Base-by-base conservation (phyloP, 345 rosid species). In the Sapria himalayana region DNA sequence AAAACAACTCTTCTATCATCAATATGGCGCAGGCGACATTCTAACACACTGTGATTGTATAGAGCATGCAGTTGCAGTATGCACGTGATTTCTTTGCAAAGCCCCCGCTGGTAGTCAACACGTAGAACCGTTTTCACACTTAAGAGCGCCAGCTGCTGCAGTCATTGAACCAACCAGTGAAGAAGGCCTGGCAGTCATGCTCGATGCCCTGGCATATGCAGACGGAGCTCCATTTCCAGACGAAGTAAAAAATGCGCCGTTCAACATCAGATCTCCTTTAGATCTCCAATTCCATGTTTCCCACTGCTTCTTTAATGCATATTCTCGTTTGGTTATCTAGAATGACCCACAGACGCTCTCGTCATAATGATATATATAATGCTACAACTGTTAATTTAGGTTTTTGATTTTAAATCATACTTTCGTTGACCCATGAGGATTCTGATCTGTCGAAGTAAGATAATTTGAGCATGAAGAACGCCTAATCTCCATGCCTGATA, bases 291-390 rank as follows among this genome's bases (percentile, higher is more conserved):
- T 65, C 78, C 92, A 78, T 16, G 42, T 42, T 57, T 61, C 52
- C 85, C 86, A 80, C 34, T 80, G 71, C 8, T 71, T 61, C 29
- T 55, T 51, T 0, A 86, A 73, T 1, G 93, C 86, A 54, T 73
- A 75, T 43, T 80, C 93, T 11, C 73, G 75, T 42, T 80, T 80
- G 12, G 93, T 80, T 12, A 80, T 67, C 89, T 78, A n/a, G n/a
- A n/a, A n/a, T n/a, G n/a, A n/a, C n/a, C n/a, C n/a, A n/a, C n/a
- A n/a, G n/a, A n/a, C n/a, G n/a, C n/a, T n/a, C n/a, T n/a, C n/a
- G n/a, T n/a, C n/a, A n/a, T n/a, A n/a, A n/a, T n/a, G n/a, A n/a
- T n/a, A n/a, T n/a, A n/a, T n/a, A n/a, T n/a, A n/a, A n/a, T n/a
- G n/a, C n/a, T n/a, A n/a, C n/a, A n/a, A n/a, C n/a, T n/a, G n/a